A percentile compares a stretch with the other conserved stretches of the same genome.
Evolutionary conservation across 2,329 filamentous ascomycete species (phyloP).

Genomic region (Monilinia polystroma): DNA sequence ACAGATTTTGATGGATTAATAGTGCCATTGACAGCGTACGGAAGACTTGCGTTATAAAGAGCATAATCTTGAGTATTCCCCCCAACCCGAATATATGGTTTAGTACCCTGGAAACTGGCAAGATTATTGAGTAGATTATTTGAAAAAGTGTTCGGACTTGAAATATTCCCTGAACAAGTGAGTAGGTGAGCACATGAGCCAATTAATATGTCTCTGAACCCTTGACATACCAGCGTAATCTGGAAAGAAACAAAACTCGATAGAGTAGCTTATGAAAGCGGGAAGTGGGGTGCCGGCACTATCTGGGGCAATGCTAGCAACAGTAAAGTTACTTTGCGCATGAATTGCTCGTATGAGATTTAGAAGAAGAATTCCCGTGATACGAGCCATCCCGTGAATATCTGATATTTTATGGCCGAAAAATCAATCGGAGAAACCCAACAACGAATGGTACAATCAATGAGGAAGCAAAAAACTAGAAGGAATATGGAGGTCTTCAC

Average conservation of each 20-base stretch:
- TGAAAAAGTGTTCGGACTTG: slow-evolving; percentile 58
- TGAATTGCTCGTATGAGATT: slow-evolving; percentile 10
- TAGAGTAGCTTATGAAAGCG: slow-evolving; percentile 52
- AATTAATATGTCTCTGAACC: not conserved
- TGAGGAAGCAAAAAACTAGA: not conserved
- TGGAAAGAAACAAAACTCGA: slow-evolving; percentile 53
- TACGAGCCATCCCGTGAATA: slow-evolving; percentile 3
- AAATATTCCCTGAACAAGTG: slow-evolving; percentile 47
- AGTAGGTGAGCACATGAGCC: not conserved
- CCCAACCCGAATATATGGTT: slow-evolving; percentile 61
- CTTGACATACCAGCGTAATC: slow-evolving; percentile 41
- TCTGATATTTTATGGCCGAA: not conserved
- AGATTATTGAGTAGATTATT: slow-evolving; percentile 60
- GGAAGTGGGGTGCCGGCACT: slow-evolving; percentile 37
- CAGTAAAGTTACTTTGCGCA: slow-evolving; percentile 19
- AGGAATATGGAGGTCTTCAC: not conserved
- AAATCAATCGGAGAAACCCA: not conserved
- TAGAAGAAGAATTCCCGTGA: slow-evolving; percentile 5
- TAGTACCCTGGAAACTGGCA: slow-evolving; percentile 52
- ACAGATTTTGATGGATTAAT: slow-evolving; percentile 49
- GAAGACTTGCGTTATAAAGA: slow-evolving; percentile 55
- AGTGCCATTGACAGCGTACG: slow-evolving; percentile 52
- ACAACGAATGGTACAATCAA: not conserved
- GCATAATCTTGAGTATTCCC: slow-evolving; percentile 69
- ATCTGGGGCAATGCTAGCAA: slow-evolving; percentile 24